Conservation (phyloP, 805 yeast species). For the Yarrowia divulgata region DNA sequence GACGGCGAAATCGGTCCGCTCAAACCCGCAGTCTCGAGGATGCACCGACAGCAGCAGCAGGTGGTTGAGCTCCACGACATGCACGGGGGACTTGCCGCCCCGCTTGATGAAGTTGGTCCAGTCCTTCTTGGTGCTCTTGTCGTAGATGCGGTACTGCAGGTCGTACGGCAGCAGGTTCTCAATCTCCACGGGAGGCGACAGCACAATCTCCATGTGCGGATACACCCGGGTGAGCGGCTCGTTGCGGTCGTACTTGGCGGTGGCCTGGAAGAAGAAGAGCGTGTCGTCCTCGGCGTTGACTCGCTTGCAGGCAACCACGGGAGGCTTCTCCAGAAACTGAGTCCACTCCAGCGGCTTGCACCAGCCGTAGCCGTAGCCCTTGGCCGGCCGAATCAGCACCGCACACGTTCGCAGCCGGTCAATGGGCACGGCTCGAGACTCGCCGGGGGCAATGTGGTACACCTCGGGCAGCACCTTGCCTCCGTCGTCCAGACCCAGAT, state of each 20-base stretch:
- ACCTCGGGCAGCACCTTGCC: conserved; percentile 49
- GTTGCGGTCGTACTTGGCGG: conserved; percentile 65
- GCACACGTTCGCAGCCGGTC: conserved; percentile 65
- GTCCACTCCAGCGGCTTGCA: conserved; percentile 55
- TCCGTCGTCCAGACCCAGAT: conserved; percentile 51
- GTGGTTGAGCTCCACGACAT: conserved; percentile 77
- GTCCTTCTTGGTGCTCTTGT: conserved; percentile 71
- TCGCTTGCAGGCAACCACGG: conserved; percentile 66
- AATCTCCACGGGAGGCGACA: conserved; percentile 86
- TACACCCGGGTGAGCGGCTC: conserved; percentile 78
- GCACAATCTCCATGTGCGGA: conserved; percentile 79
- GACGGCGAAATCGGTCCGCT: conserved; percentile 74
- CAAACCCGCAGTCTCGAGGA: conserved; percentile 61
- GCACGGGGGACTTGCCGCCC: conserved; percentile 76
- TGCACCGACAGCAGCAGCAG: conserved; percentile 73
- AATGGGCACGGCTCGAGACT: conserved; percentile 74
- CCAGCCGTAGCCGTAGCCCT: conserved; percentile 69
- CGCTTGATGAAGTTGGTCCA: conserved; percentile 67
- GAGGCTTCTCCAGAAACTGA: conserved; percentile 67
- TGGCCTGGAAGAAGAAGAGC: conserved; percentile 73
- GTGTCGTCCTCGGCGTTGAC: conserved; percentile 48
- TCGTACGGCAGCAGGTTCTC: conserved; percentile 88
- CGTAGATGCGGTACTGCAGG: conserved; percentile 74
- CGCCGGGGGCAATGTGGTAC: conserved; percentile 61
- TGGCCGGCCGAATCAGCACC: conserved; percentile 68